Evolutionary conservation across 2,329 filamentous ascomycete genomes (phyloP), one percentile per base, ranked within the genome.

Genomic region (Botrytis hyacinthi): DNA sequence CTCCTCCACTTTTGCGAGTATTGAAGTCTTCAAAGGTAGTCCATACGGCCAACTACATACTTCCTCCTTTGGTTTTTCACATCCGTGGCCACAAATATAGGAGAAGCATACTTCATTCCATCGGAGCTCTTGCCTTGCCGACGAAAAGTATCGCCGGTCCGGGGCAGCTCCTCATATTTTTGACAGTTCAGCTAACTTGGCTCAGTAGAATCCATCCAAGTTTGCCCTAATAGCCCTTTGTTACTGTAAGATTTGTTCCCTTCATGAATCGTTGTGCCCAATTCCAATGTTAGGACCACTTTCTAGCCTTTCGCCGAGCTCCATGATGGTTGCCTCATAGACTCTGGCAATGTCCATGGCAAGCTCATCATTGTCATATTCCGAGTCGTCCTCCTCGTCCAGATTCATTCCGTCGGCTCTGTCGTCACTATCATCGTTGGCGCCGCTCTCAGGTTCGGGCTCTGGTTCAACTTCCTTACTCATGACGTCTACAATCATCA

Each of bases 311-410:
- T 91, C 90, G 0, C 92, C 93, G 22, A 97, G 82, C 79, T 92
- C 87, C 57, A 93, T 87, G 76, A 97, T 88, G 0, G 93, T 96
- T 78, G 87, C 87, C 81, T 96, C 93, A 82, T 96, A 97, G 2
- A 97, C 90, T 76, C 87, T 87, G 0, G 90, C 93, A 68, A 92
- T 89, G 76, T 92, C 90, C 86, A 95, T 89, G 76, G 93, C 85
- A 74, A 92, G 87, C 77, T 89, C 80, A 48, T 86, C 85, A 54
- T 86, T 84, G 68, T 85, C 84, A 16, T 86, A 83, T 67, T 78
- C 77, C 69, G 73, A 79, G 44, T 74, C 74, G 20, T 73, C 75
- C 16, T 82, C 81, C 73, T 78, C 80, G 44, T 81, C 81, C 68
- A 80, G 75, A 44, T 79, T 80, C 40, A 79, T 79, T 46, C 78